Conservation (phyloP, 192 early-diverging fungal genomes). For the Backusella macrospora region DNA sequence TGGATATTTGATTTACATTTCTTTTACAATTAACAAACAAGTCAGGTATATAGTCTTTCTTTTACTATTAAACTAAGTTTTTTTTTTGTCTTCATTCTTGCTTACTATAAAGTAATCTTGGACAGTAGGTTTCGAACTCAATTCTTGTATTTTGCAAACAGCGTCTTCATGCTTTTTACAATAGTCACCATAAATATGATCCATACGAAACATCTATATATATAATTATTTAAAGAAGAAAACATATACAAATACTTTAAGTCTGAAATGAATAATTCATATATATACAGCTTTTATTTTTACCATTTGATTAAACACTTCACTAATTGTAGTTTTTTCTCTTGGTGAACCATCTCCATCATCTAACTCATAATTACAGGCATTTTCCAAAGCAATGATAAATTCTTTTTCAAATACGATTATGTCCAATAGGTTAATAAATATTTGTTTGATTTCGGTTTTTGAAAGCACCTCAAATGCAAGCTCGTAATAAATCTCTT, state of each 20-base stretch:
- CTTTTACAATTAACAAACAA: constrained; percentile 43
- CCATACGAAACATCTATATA: constrained; percentile 41
- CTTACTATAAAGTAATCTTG: constrained; percentile 54
- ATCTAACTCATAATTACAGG: constrained; percentile 41
- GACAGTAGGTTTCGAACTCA: constrained; percentile 44
- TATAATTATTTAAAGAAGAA: neutral
- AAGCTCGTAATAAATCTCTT: constrained; percentile 72
- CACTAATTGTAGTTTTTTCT: constrained; percentile 44
- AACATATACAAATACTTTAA: neutral
- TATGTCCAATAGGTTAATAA: constrained; percentile 80
- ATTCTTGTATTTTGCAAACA: constrained; percentile 64
- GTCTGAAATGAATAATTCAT: constrained; percentile 7
- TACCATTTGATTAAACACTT: constrained; percentile 57
- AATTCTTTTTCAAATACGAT: constrained; percentile 71
- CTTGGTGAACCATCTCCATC: constrained; percentile 11
- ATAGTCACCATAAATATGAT: constrained; percentile 68
- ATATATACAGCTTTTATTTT: neutral
- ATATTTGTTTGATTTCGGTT: constrained; percentile 70
- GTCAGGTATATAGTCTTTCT: neutral
- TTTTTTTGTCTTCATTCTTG: neutral
- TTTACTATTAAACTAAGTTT: neutral
- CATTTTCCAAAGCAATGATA: constrained; percentile 64
- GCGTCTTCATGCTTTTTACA: constrained; percentile 78
- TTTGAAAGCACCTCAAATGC: constrained; percentile 52
- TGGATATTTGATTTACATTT: constrained; percentile 62